phyloP scores from a whole-genome alignment of 306 rosid species.

The Parietaria judaica region DNA sequence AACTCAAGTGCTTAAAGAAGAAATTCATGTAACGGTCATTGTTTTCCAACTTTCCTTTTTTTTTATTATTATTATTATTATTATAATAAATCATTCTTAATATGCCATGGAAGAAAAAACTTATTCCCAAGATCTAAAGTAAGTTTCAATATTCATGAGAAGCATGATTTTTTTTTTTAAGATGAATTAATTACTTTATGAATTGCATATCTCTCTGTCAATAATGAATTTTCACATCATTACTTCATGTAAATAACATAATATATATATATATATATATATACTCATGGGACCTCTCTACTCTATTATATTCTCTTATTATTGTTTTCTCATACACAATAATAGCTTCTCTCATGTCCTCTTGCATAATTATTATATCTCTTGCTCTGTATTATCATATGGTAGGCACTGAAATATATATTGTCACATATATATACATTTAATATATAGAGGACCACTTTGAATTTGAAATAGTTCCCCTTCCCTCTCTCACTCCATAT shows the following conservation, averaged over 20 bases:
- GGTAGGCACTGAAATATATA: slow-evolving; percentile 26
- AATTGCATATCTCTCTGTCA: slow-evolving; percentile 6
- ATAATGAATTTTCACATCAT: slow-evolving; percentile 14
- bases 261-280: no score
- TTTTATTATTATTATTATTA: no score
- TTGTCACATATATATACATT: background rate
- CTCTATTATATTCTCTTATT: background rate
- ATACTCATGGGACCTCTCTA: slow-evolving; percentile 14
- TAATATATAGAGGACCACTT: slow-evolving; percentile 29
- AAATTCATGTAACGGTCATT: background rate
- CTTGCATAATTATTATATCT: background rate
- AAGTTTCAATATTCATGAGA: background rate
- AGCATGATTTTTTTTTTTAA: no score
- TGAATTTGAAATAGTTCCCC: slow-evolving; percentile 36
- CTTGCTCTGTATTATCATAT: slow-evolving; percentile 10
- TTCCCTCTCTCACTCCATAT: slow-evolving; percentile 4
- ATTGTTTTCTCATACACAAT: slow-evolving; percentile 16
- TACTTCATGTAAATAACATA: slow-evolving; percentile 7
- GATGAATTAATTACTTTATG: background rate
- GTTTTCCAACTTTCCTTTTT: no score
- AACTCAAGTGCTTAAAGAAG: background rate
- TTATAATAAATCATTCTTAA: no score
- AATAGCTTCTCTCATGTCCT: slow-evolving; percentile 2
- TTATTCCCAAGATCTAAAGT: background rate
- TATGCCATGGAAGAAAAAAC: no score